Conservation (phyloP, 345 rosid species). For the Jatropha curcas region DNA sequence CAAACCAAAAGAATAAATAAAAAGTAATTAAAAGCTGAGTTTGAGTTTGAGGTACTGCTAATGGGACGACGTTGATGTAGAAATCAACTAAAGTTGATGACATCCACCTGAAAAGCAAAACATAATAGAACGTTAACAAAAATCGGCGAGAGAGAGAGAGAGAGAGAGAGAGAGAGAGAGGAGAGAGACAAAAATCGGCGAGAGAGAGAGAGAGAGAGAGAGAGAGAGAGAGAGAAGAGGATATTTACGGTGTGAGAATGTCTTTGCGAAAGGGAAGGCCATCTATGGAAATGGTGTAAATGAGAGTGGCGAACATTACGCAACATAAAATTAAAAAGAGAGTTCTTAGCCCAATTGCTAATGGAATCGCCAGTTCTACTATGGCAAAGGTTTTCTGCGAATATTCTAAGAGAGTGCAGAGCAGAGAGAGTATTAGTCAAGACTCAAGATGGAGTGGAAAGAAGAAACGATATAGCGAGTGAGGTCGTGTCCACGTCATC, state of each 20-base stretch:
- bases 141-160: slow-evolving; percentile 7
- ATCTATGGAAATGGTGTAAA: slow-evolving; percentile 57
- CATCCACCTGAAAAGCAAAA: slow-evolving; percentile 63
- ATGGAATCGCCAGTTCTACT: slow-evolving; percentile 38
- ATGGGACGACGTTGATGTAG: slow-evolving; percentile 53
- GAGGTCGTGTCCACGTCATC: slow-evolving; percentile 39
- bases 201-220: too few relatives aligned
- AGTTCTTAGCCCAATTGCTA: slow-evolving; percentile 41
- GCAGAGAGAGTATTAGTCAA: not conserved
- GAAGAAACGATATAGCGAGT: slow-evolving; percentile 26
- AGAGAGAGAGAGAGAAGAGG: too few relatives aligned
- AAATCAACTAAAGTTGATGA: slow-evolving; percentile 67
- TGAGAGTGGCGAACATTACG: slow-evolving; percentile 51
- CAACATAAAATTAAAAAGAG: slow-evolving; percentile 46
- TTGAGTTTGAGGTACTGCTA: slow-evolving; percentile 46
- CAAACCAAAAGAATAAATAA: not conserved
- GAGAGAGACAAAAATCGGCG: too few relatives aligned
- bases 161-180: too few relatives aligned
- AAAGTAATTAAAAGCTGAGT: not conserved
- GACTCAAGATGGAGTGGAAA: not conserved
- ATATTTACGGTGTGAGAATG: slow-evolving; percentile 65
- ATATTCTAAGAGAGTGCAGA: not conserved
- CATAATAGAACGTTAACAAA: not conserved
- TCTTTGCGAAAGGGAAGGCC: slow-evolving; percentile 74
- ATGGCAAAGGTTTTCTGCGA: not conserved